Percentiles rank a stretch among this genome's conserved stretches.
Evolutionary conservation across 257 asterid species (phyloP).

Genomic region (Solanum rostratum): DNA sequence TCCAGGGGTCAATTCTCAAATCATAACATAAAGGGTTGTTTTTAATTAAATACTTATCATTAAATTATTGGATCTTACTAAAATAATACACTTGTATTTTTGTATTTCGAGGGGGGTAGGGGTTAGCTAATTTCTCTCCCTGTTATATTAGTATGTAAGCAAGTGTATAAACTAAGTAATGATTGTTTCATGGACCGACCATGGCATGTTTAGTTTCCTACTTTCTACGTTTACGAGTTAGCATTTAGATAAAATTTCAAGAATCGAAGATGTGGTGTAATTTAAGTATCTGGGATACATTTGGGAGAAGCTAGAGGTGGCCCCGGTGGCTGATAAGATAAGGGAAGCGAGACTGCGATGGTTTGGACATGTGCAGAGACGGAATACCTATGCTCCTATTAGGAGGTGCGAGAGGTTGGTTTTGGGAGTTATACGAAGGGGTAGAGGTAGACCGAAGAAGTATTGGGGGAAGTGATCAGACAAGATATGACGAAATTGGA

Average conservation of each 20-base stretch:
- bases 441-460: too few species aligned
- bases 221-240: neutral
- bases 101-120: neutral
- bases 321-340: too few species aligned
- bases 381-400: too few species aligned
- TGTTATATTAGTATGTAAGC: neutral
- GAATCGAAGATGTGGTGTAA: neutral
- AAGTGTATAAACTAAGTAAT: neutral
- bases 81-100: neutral
- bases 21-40: slow-evolving; percentile 29
- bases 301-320: too few species aligned
- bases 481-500: too few species aligned
- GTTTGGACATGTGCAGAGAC: too few species aligned
- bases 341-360: too few species aligned
- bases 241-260: neutral
- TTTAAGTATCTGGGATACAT: too few species aligned
- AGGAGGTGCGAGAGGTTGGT: too few species aligned
- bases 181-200: neutral
- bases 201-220: neutral
- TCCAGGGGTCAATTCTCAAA: slow-evolving; percentile 17
- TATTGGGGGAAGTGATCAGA: too few species aligned
- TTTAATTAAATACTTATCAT: neutral
- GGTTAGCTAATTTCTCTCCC: neutral
- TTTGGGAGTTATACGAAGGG: too few species aligned
- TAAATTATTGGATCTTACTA: neutral